These are phyloP conservation scores for Exserohilum rostratum DNA, from an alignment of 2,329 filamentous ascomycete species.

Conservation along the genomic window DNA sequence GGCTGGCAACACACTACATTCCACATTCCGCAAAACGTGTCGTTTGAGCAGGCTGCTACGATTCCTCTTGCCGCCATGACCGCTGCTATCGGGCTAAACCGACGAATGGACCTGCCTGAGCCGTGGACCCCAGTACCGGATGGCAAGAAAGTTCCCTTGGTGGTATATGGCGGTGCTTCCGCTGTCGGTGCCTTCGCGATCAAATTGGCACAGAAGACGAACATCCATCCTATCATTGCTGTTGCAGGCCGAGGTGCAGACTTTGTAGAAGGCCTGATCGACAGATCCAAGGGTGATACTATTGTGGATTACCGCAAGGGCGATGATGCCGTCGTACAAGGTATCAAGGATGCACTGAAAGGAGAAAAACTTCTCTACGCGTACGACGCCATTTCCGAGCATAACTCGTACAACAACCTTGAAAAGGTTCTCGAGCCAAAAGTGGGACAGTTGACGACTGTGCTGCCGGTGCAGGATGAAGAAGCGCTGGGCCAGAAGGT, in stretches of 20 bases:
- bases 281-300: constrained; percentile 48
- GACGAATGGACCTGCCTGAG: constrained; percentile 49
- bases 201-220: constrained; percentile 47
- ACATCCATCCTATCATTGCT: constrained; percentile 52
- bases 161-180: constrained; percentile 52
- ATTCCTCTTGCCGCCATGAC: constrained; percentile 56
- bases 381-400: constrained; percentile 64
- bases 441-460: constrained; percentile 46
- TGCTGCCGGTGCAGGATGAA: constrained; percentile 54
- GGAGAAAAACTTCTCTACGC: constrained; percentile 57
- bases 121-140: constrained; percentile 45
- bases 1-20: constrained; percentile 63
- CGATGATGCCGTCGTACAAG: constrained; percentile 50
- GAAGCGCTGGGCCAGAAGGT: constrained; percentile 51
- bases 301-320: constrained; percentile 63
- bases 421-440: constrained; percentile 44
- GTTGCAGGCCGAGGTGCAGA: constrained; percentile 49
- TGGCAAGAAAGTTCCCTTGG: constrained; percentile 30
- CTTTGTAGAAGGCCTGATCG: constrained; percentile 48
- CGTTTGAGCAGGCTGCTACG: constrained; percentile 59
- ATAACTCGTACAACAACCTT: constrained; percentile 52
- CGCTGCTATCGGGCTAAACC: constrained; percentile 54
- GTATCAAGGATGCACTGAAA: constrained; percentile 54
- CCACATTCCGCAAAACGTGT: constrained; percentile 56
- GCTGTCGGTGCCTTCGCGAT: constrained; percentile 52